These are phyloP conservation scores for Candida verbasci DNA, from an alignment of 805 yeast genomes.

Conservation along the genomic window DNA sequence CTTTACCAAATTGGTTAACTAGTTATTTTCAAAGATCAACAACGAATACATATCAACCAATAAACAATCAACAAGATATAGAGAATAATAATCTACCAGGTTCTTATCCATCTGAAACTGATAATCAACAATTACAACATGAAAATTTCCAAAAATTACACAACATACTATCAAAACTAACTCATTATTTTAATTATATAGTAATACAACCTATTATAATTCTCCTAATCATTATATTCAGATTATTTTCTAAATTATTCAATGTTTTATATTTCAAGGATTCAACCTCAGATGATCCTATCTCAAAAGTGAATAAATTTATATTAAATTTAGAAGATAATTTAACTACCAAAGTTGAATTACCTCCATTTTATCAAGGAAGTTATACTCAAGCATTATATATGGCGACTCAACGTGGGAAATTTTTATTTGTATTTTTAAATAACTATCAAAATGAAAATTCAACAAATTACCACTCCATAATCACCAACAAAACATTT, in stretches of 20 bases:
- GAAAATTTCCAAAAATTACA: conserved; percentile 1
- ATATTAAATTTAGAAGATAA: conserved; percentile 48
- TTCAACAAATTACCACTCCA: conserved; percentile 45
- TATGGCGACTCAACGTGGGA: conserved; percentile 62
- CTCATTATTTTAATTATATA: conserved; percentile 7
- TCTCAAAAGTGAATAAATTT: conserved; percentile 49
- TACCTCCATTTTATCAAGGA: conserved; percentile 57
- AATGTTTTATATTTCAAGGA: conserved; percentile 23
- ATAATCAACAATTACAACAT: not conserved
- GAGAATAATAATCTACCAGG: conserved; percentile 7
- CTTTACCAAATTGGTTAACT: conserved; percentile 5
- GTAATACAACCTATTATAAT: conserved; percentile 23
- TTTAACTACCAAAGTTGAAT: conserved; percentile 18
- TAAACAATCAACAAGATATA: not conserved
- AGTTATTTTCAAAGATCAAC: conserved; percentile 1
- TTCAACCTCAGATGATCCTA: conserved; percentile 37
- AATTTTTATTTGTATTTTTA: conserved; percentile 69
- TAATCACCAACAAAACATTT: conserved; percentile 51
- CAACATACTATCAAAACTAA: not conserved
- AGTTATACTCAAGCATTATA: conserved; percentile 79
- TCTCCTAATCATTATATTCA: conserved; percentile 18
- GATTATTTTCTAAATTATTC: conserved; percentile 19
- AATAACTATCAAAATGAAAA: conserved; percentile 71
- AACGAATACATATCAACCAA: not conserved
- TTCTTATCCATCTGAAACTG: conserved; percentile 6